Evolutionary conservation across 2,329 filamentous ascomycete species (phyloP), one percentile per base, ranked within the genome.

Genomic region (Hypoxylon sp.): DNA sequence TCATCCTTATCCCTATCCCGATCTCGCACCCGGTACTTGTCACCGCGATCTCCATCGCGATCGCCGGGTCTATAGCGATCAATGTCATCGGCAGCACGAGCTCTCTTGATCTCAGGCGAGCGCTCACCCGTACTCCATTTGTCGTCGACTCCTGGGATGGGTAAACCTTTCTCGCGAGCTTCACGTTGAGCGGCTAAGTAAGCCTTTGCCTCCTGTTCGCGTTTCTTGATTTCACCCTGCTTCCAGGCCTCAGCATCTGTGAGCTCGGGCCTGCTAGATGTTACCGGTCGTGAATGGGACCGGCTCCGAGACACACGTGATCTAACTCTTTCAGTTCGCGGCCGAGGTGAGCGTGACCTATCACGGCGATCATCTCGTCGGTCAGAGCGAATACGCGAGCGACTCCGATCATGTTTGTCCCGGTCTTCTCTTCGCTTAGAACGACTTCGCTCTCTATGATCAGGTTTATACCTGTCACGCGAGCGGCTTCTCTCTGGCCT

Each of bases 191-290:
- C 87, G 5, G 87, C 87, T 38, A 90, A 80, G 71, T 90, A 90
- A 3, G 87, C 87, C 75, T 89, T 90, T 41, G 89, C 89, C 76
- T 90, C 88, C 68, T 85, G 85, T 75, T 90, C 87, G 55, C 88
- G 84, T 75, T 88, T 87, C 75, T 84, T 86, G 58, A 89, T 87
- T 72, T 89, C 87, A 63, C 86, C 85, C 69, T 86, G 84, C 75
- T 90, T 90, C 83, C 86, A 86, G 14, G 83, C 83, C 72, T 88
- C 86, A 2, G 76, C 73, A 36, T 78, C 77, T 17, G 68, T 75
- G 19, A 77, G 52, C 43, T 82, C 83, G n/a, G 84, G 81, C 52
- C 83, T 83, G 62, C 80, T 84, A 1, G 82, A 78, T 3, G 81
- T 78, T 3, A 75, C 71, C 3, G 78, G 79, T 10, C 82, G 82